Evolutionary conservation across 495 filamentous ascomycete genomes (phyloP), one percentile per base, ranked within the genome.

Genomic region (Pseudoneurospora amorphoporcata): DNA sequence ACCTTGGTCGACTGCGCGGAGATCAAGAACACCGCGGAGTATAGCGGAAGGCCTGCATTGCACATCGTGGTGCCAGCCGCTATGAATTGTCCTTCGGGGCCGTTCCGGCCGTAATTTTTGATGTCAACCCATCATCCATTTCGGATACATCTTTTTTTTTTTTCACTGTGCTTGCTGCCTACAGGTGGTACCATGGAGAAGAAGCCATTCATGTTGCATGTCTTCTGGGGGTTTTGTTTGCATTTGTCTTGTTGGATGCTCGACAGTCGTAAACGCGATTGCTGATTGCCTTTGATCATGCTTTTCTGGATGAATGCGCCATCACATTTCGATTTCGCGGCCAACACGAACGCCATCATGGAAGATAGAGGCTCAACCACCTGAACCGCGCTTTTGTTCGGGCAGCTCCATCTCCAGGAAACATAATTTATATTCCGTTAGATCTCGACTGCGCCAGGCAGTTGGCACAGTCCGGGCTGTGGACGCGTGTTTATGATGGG

Each of bases 41-140:
- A 76, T 74, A 68, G 73, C 58, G 73, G 73, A 72, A 53, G 72
- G 69, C 75, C 75, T 76, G 70, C 72, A 76, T 76, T 76, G 75
- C 75, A 76, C 75, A 74, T 70, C 75, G 75, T 69, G 75, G 75
- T 72, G 75, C 71, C 70, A 71, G 70, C 73, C 68, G 70, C 53
- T 53, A 74, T 76, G 70, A 74, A 76, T 76, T 76, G 75, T 69
- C 75, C 75, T 76, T 76, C 75, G 75, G 75, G 75, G 70, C 75
- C 73, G 75, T 76, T 74, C 70, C 73, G 72, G 73, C 74, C 73
- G 73, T 39, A 76, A 76, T 76, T 76, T 76, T 74, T 76, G 75
- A 68, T 76, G 68, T 74, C 68, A 65, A 65, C 37, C 53, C 53
- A 17, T 65, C 29, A 65, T 72, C 53, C 53, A 53, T 38, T 73